Evolutionary conservation across 1,284 basidiomycete species (phyloP).

Genomic region (Agroathelia rolfsii): DNA sequence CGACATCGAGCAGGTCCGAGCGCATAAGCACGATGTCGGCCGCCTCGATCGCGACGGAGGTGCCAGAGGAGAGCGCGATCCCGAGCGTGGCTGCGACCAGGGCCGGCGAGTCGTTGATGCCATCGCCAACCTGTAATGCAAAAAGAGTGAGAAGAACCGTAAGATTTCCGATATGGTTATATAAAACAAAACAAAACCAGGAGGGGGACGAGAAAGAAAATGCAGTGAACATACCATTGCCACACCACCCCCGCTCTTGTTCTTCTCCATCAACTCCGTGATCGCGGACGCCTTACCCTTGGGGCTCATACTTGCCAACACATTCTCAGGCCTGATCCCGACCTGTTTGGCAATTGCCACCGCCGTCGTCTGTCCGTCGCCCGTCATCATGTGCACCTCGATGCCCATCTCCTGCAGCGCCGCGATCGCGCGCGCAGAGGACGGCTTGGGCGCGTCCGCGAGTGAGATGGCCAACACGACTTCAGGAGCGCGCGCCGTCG

Average conservation of each 20-base stretch:
- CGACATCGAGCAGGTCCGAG: slow-evolving; percentile 91
- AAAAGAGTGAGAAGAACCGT: slow-evolving; percentile 7
- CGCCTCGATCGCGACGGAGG: slow-evolving; percentile 95
- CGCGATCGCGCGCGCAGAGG: slow-evolving; percentile 71
- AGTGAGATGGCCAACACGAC: slow-evolving; percentile 70
- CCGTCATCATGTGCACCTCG: slow-evolving; percentile 85
- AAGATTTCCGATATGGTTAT: neutral
- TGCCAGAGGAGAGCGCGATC: slow-evolving; percentile 91
- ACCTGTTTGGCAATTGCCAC: slow-evolving; percentile 79
- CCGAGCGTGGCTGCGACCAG: slow-evolving; percentile 92
- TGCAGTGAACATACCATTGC: slow-evolving; percentile 89
- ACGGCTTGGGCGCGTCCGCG: slow-evolving; percentile 76
- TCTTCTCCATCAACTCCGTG: slow-evolving; percentile 64
- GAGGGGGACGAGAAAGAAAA: no score
- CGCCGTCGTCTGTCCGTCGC: slow-evolving; percentile 78
- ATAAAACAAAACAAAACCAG: slow-evolving; percentile 1
- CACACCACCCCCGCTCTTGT: slow-evolving; percentile 58
- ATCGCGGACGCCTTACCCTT: slow-evolving; percentile 86
- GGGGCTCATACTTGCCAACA: slow-evolving; percentile 86
- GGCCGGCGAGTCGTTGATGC: slow-evolving; percentile 97
- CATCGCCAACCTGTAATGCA: slow-evolving; percentile 79
- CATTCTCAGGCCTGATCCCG: slow-evolving; percentile 70
- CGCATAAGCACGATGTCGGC: slow-evolving; percentile 98
- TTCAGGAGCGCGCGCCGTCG: no score
- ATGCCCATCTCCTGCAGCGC: slow-evolving; percentile 83